phyloP scores from a whole-genome alignment of 1,284 basidiomycete species.

The Ganoderma boninense region DNA sequence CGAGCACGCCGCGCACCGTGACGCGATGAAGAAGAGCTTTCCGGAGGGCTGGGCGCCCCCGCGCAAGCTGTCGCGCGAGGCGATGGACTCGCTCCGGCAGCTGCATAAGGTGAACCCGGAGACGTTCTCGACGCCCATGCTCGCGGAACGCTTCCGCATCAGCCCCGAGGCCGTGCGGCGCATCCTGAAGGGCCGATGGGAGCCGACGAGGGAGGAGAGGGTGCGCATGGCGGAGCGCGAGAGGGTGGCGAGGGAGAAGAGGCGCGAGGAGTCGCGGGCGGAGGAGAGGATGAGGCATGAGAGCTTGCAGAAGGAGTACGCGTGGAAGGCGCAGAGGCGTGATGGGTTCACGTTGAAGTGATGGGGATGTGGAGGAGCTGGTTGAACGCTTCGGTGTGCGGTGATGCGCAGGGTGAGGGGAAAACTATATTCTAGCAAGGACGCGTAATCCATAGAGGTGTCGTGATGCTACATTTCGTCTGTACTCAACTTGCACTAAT shows the following conservation, averaged over 20 bases:
- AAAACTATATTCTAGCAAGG: neutral
- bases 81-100: slow-evolving; percentile 86
- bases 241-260: slow-evolving; percentile 55
- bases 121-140: slow-evolving; percentile 72
- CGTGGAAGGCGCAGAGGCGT: slow-evolving; percentile 14
- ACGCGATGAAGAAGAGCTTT: slow-evolving; percentile 65
- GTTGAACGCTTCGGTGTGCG: neutral
- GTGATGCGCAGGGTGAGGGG: neutral
- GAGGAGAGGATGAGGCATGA: slow-evolving; percentile 51
- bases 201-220: slow-evolving; percentile 67
- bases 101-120: slow-evolving; percentile 77
- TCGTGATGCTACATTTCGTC: neutral
- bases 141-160: slow-evolving; percentile 84
- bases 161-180: slow-evolving; percentile 88
- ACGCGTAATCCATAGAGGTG: neutral
- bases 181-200: slow-evolving; percentile 86
- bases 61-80: slow-evolving; percentile 88
- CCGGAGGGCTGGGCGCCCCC: slow-evolving; percentile 88
- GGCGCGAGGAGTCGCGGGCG: slow-evolving; percentile 48
- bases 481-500: neutral
- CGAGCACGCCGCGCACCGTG: slow-evolving; percentile 64
- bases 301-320: slow-evolving; percentile 37
- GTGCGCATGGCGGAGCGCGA: slow-evolving; percentile 65
- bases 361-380: neutral
- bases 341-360: slow-evolving; percentile 30